Conservation (phyloP, 73 alveolate genomes). For the Paramecium tetraurelia region DNA sequence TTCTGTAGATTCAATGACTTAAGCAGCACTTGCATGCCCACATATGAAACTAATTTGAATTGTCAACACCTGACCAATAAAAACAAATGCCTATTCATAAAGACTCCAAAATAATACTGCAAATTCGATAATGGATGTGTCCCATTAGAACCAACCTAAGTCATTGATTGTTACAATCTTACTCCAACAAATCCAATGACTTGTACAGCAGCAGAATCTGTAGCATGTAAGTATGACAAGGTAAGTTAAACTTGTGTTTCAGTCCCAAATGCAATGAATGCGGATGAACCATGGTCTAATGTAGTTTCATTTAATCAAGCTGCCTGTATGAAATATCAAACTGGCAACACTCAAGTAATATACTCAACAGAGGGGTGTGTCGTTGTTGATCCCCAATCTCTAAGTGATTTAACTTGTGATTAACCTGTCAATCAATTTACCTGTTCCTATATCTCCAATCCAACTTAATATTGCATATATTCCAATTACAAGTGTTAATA, state of each 20-base stretch:
- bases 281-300: neutral
- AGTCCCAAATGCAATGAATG: neutral
- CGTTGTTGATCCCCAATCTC: neutral
- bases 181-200: slow-evolving; percentile 12
- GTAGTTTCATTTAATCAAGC: neutral
- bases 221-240: neutral
- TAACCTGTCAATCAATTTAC: neutral
- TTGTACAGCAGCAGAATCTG: neutral
- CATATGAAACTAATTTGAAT: neutral
- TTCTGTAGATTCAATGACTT: neutral
- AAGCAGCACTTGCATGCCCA: neutral
- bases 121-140: neutral
- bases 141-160: neutral
- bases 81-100: neutral
- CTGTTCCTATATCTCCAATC: neutral
- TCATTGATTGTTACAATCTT: neutral
- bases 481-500: neutral
- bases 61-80: neutral
- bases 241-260: neutral
- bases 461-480: neutral
- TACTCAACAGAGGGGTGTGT: neutral
- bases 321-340: neutral
- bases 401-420: neutral
- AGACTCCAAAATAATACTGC: neutral
- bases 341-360: neutral